Evolutionary conservation across 768 basidiomycete genomes (phyloP).

Genomic region (Porphyrellus cyaneotinctus): DNA sequence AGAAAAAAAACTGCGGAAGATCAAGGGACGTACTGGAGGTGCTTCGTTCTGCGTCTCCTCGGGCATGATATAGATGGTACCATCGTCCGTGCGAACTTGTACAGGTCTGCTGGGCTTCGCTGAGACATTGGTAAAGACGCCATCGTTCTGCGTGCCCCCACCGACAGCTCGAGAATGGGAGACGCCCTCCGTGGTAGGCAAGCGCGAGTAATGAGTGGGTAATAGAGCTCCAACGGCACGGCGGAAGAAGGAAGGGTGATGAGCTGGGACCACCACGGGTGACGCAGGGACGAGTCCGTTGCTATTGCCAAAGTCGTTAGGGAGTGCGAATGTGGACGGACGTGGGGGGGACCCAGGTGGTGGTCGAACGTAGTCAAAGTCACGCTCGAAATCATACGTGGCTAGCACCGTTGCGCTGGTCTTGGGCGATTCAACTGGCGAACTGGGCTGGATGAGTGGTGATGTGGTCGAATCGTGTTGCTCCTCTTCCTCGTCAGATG

Average conservation of each 20-base stretch:
- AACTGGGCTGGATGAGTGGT: slow-evolving; percentile 33
- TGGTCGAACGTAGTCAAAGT: slow-evolving; percentile 42
- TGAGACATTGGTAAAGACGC: slow-evolving; percentile 91
- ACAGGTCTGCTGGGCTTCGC: slow-evolving; percentile 69
- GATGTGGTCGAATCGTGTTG: slow-evolving; percentile 49
- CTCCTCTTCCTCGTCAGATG: slow-evolving; percentile 47
- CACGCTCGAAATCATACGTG: slow-evolving; percentile 36
- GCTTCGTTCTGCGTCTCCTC: slow-evolving; percentile 79
- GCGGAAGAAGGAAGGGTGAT: slow-evolving; percentile 51
- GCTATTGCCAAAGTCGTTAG: slow-evolving; percentile 69
- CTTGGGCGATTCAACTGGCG: slow-evolving; percentile 18
- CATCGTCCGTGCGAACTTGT: slow-evolving; percentile 48
- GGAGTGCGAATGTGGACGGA: slow-evolving; percentile 52
- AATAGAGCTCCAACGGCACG: slow-evolving; percentile 54
- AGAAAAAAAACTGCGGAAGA: not conserved
- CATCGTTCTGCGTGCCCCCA: slow-evolving; percentile 80
- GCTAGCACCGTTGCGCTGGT: slow-evolving; percentile 45
- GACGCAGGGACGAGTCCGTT: slow-evolving; percentile 60
- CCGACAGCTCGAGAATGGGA: slow-evolving; percentile 40
- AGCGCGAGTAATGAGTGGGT: slow-evolving; percentile 59
- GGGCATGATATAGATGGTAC: slow-evolving; percentile 60
- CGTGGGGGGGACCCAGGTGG: slow-evolving; percentile 78
- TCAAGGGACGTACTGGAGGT: slow-evolving; percentile 66
- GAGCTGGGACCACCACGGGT: slow-evolving; percentile 33
- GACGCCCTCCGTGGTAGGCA: slow-evolving; percentile 40